Evolutionary conservation across 306 rosid species (phyloP), one percentile per base, ranked within the genome.

Genomic region (Begonia masoniana): DNA sequence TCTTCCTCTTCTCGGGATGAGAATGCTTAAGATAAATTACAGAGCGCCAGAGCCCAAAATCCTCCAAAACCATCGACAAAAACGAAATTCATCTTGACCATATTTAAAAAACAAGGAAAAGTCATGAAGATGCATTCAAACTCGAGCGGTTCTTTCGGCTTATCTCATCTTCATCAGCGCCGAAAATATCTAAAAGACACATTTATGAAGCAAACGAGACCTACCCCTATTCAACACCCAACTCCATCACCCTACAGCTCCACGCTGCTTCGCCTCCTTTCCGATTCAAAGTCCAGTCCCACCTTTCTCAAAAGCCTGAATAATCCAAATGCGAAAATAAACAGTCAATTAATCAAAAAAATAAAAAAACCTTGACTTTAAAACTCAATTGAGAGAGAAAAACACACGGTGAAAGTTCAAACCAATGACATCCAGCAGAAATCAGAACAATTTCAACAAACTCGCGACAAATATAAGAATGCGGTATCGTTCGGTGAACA

Each of bases 221-320:
- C 39, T 31, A 31, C 7, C 39, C 39, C 57, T 61, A 43, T 51
- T 68, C 56, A 58, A 64, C 53, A 55, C 74, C 69, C 68, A 73
- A 63, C 71, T 71, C 57, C 46, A 52, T 47, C 51, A 58, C 47
- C 63, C 47, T 68, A 62, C 21, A 26, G 52, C 59, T 66, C 35
- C 14, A 43, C 53, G 43, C 62, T 62, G 43, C 64, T 68, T 55
- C 59, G 11, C 49, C 14, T 45, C 48, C 41, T 65, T 51, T 65
- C 39, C 55, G 72, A 66, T 55, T 54, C 74, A 70, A 83, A 83
- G 88, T 75, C 92, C 81, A 80, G 72, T 41, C 42, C 81, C 80
- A 65, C 78, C 81, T 75, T 78, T 77, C 74, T 82, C 74, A 67
- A 71, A 63, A 68, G 87, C 77, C 88, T 79, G 88, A 57, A 69